phyloP scores from a whole-genome alignment of 306 rosid species.

The Hippophae gyantsensis region DNA sequence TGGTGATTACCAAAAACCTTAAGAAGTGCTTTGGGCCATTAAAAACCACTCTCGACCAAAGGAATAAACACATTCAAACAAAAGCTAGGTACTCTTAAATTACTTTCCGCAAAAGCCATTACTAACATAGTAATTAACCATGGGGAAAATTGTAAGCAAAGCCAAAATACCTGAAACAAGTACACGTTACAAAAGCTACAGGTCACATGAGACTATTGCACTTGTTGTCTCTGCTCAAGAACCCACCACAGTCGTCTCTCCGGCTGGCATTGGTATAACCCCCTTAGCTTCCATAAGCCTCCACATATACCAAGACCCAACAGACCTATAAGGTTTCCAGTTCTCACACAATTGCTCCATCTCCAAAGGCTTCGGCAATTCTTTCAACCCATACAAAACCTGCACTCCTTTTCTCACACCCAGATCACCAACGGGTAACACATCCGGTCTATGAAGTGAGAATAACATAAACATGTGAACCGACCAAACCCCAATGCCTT shows the following conservation, averaged over 20 bases:
- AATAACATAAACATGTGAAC: slow-evolving; percentile 89
- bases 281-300: slow-evolving; percentile 55
- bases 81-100: too few relatives aligned
- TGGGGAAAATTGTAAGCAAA: background rate
- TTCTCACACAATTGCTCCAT: slow-evolving; percentile 57
- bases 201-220: background rate
- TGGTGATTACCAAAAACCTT: too few relatives aligned
- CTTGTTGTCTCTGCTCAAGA: background rate
- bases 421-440: slow-evolving; percentile 68
- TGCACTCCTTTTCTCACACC: slow-evolving; percentile 70
- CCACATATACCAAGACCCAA: slow-evolving; percentile 83
- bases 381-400: slow-evolving; percentile 50
- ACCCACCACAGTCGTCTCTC: background rate
- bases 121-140: too few relatives aligned
- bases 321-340: slow-evolving; percentile 75
- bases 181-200: background rate
- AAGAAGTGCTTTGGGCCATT: too few relatives aligned
- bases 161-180: background rate
- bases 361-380: slow-evolving; percentile 46
- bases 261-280: slow-evolving; percentile 12
- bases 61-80: too few relatives aligned
- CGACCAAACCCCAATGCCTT: slow-evolving; percentile 81
- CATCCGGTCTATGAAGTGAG: slow-evolving; percentile 60
- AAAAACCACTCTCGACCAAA: too few relatives aligned
- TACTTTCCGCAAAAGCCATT: too few relatives aligned